phyloP scores from a whole-genome alignment of 1,139 yeast species.

The Scheffersomyces cryptocercus region DNA sequence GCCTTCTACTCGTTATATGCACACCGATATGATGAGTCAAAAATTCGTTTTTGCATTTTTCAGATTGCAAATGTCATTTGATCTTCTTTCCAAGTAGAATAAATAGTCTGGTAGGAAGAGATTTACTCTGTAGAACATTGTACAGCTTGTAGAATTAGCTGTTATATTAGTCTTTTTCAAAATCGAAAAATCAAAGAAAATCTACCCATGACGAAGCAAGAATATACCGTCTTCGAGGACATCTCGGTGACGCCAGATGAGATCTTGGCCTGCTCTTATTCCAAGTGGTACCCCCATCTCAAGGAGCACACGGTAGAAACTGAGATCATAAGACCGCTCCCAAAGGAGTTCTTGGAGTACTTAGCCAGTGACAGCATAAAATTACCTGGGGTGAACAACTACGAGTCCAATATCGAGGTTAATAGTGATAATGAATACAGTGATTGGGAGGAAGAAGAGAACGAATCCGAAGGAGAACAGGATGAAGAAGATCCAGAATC shows the following conservation, averaged over 20 bases:
- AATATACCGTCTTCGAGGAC: constrained; percentile 28
- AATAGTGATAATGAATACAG: constrained; percentile 66
- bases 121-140: neutral
- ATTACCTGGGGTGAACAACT: constrained; percentile 52
- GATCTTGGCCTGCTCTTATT: constrained; percentile 66
- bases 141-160: neutral
- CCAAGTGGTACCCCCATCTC: constrained; percentile 69
- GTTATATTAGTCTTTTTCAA: neutral
- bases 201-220: constrained; percentile 3
- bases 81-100: neutral
- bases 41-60: neutral
- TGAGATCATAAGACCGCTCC: constrained; percentile 62
- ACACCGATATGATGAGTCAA: neutral
- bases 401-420: constrained; percentile 29
- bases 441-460: constrained; percentile 60
- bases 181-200: neutral
- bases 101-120: neutral
- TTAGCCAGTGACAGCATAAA: constrained; percentile 74
- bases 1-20: neutral
- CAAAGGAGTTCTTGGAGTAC: constrained; percentile 67
- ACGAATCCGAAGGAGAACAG: constrained; percentile 30
- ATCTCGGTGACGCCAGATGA: constrained; percentile 49
- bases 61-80: too few relatives aligned
- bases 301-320: constrained; percentile 52
- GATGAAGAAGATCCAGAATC: constrained; percentile 17